phyloP scores from a whole-genome alignment of 352 stramenopile genomes.

The Globisporangium alternatum region DNA sequence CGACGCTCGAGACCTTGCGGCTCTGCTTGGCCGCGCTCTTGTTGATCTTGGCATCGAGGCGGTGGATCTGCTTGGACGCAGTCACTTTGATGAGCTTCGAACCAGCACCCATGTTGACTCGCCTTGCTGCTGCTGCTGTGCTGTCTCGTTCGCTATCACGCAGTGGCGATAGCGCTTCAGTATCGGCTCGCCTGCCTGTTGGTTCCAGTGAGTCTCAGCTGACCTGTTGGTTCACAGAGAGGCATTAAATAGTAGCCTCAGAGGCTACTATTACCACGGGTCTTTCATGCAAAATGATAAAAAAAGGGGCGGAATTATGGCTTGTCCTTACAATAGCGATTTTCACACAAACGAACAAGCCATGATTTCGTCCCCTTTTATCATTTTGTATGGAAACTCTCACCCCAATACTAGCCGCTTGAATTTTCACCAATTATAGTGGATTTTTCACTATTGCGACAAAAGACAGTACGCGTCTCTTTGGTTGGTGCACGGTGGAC shows the following conservation, averaged over 20 bases:
- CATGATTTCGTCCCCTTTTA: too few relatives aligned
- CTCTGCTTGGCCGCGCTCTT: slow-evolving; percentile 71
- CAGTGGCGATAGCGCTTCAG: slow-evolving; percentile 5
- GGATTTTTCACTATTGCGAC: background rate
- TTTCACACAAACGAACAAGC: too few relatives aligned
- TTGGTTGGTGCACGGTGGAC: slow-evolving; percentile 44
- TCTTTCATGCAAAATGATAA: too few relatives aligned
- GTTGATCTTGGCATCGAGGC: slow-evolving; percentile 57
- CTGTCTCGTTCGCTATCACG: background rate
- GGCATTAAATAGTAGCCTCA: too few relatives aligned
- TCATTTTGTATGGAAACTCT: too few relatives aligned
- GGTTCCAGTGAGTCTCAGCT: too few relatives aligned
- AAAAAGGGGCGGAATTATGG: too few relatives aligned
- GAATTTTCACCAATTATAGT: too few relatives aligned
- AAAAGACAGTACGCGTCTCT: background rate
- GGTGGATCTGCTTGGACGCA: slow-evolving; percentile 64
- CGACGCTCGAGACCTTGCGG: slow-evolving; percentile 64
- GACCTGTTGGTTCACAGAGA: slow-evolving; percentile 6
- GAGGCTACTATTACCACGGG: background rate
- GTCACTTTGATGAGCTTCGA: slow-evolving; percentile 68
- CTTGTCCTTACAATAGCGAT: too few relatives aligned
- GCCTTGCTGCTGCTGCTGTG: slow-evolving; percentile 1
- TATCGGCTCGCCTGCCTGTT: slow-evolving; percentile 4
- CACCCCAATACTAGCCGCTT: too few relatives aligned
- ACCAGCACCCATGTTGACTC: slow-evolving; percentile 49